Evolutionary conservation across 208 protist genomes (phyloP), one percentile per base, ranked within the genome.

Genomic region (Leishmania lainsoni): DNA sequence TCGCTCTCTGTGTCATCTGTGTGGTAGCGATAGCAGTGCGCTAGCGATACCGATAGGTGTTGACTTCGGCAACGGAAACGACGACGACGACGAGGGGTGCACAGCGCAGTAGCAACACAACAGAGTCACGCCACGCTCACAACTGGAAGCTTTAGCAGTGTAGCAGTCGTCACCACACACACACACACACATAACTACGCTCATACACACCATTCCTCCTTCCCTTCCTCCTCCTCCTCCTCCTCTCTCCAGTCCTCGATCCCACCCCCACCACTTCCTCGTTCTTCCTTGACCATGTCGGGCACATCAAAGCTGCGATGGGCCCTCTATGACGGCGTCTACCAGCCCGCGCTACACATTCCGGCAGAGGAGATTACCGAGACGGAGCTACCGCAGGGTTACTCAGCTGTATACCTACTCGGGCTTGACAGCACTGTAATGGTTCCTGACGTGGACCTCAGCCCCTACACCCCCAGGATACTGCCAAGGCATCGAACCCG

Each of bases 321-420:
- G 94, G 94, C 89, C 26, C 80, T 76, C 35, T 95, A 93, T 79
- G 94, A 92, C 49, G 89, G 86, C 69, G 83, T 93, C 45, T 92
- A 92, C 81, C 95, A 96, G 85, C 84, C 89, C 56, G 91, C 90
- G 59, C 78, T 96, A 52, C 68, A 90, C 42, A 86, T 95, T 20
- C 85, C 88, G 5, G 32, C 82, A 9, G 81, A 79, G 26, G 92
- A 97, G 71, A 78, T 86, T 14, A 63, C 59, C 80, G 74, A 83
- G 20, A 51, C 71, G 42, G 81, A 88, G 63, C 74, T 90, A 49
- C 87, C 87, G 10, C 39, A 75, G 5, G 89, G 87, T 16, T 75
- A 89, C 77, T 66, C 65, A 5, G 94, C 94, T 79, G 94, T 97
- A 26, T 93, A 90, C 82, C 94, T 97, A 56, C 83, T 97, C 3